Evolutionary conservation across 1,139 yeast genomes (phyloP), one percentile per base, ranked within the genome.

Genomic region (Pichia inconspicua): DNA sequence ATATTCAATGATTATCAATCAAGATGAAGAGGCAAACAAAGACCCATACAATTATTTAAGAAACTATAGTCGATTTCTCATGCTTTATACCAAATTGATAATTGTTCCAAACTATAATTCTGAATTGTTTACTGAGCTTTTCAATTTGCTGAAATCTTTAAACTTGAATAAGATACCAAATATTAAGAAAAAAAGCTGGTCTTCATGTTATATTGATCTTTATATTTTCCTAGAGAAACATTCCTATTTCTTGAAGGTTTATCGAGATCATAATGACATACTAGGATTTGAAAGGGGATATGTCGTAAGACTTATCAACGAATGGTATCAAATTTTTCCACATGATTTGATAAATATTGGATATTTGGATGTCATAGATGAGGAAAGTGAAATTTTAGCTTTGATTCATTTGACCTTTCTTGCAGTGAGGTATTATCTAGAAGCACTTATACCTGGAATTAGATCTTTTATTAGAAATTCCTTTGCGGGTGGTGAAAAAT

Each of bases 251-350:
- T 28, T 48, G 4, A 40, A 25, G 17, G 17, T 14, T 8, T 43
- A 11, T n/a, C 31, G 28, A 17, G 40, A 42, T 8, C 32, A 38
- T 4, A 38, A 39, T 7, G 30, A 28, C 3, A 31, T 52, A 9
- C 17, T 52, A 19, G 54, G 54, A 3, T 51, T 40, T 27, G 49
- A 50, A 15, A 44, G 43, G 27, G 43, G 45, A 10, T 53, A 49
- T 32, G 9, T 46, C 14, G 37, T 49, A 3, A 39, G 50, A 31
- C 37, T 53, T 19, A 28, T 52, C 25, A 48, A 45, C 41, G 55
- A 52, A 19, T 52, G 50, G 43, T 48, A 46, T 38, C 49, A 48
- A 35, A 52, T 53, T 6, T 28, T 46, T 17, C 56, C 56, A 17
- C 37, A 44, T 31, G 44, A 52, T 40, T 40, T 52, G 17, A 30